Base-by-base conservation (phyloP, 768 basidiomycete species). In the Lentinus brumalis region DNA sequence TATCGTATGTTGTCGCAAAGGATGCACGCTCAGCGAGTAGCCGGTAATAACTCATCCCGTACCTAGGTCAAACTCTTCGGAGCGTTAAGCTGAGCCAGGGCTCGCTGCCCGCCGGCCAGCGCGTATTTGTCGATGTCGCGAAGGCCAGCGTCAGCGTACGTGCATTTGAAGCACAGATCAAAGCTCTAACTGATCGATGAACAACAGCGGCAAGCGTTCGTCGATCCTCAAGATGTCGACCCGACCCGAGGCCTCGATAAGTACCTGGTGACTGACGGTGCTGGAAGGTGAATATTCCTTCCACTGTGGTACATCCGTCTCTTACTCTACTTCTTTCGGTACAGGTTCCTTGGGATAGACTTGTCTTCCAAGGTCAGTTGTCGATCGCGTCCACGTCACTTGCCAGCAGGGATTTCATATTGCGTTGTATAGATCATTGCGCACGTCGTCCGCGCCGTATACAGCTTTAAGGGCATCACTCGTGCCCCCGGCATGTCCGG, bases 401-500 rank as follows among this genome's bases (percentile, higher is more conserved):
- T 11, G 35, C 50, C 21, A 31, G 6, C 8, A 3, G 16, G 38
- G 14, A 35, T 30, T 39, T 16, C 42, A 9, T 39, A 16, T 45
- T 16, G 44, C 35, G 29, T 30, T 10, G 8, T 51, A 41, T 47
- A 87, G 82, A 79, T 87, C 56, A 75, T 89, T 63, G 75, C 78
- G 26, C 81, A 87, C 66, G 82, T 85, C 15, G 74, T 93, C n/a
- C 84, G 85, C 18, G 86, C 82, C 4, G 75, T 93, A 26, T 86
- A 86, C 61, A 79, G 79, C 39, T 78, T 83, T 45, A 74, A 80
- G 29, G 85, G 85, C 52, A 64, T 93, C 47, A 77, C 81, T 39
- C 86, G 89, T 50, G 89, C 85, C 4, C 89, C 88, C 1, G 87
- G 86, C 1, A 78, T 81, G 50, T 90, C 88, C 5, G 92, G 92